Conservation (phyloP, 2,329 filamentous ascomycete species). For the Trichoderma endophyticum region DNA sequence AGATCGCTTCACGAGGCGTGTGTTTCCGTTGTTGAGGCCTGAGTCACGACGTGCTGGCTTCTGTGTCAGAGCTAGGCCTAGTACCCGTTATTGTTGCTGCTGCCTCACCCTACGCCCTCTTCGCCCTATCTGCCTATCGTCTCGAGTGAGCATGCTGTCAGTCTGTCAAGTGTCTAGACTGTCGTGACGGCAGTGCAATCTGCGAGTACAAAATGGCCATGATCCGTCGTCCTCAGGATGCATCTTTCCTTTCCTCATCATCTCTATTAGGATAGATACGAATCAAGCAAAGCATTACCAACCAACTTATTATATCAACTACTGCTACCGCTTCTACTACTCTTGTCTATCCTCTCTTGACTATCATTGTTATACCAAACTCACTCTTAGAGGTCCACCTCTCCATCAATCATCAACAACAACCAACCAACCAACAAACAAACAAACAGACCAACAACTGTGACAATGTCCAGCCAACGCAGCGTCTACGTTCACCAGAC, state of each 20-base stretch:
- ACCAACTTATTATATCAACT: not conserved
- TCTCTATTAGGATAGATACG: not conserved
- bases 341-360: not conserved
- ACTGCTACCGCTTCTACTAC: not conserved
- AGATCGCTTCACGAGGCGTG: not conserved
- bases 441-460: not conserved
- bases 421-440: not conserved
- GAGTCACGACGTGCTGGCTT: not conserved
- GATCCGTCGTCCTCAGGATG: slow-evolving; percentile 1
- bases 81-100: not conserved
- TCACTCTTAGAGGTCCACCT: not conserved
- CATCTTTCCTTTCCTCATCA: not conserved
- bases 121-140: not conserved
- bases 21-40: not conserved
- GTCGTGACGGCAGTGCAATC: not conserved
- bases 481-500: slow-evolving; percentile 34
- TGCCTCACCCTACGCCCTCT: not conserved
- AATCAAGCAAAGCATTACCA: not conserved
- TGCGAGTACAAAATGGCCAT: not conserved
- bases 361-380: not conserved
- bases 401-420: not conserved
- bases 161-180: not conserved
- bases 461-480: slow-evolving; percentile 6
- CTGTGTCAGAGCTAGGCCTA: slow-evolving; percentile 4
- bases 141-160: not conserved